Evolutionary conservation across 768 basidiomycete genomes (phyloP).

Genomic region (Phlebiopsis flavidoalba): DNA sequence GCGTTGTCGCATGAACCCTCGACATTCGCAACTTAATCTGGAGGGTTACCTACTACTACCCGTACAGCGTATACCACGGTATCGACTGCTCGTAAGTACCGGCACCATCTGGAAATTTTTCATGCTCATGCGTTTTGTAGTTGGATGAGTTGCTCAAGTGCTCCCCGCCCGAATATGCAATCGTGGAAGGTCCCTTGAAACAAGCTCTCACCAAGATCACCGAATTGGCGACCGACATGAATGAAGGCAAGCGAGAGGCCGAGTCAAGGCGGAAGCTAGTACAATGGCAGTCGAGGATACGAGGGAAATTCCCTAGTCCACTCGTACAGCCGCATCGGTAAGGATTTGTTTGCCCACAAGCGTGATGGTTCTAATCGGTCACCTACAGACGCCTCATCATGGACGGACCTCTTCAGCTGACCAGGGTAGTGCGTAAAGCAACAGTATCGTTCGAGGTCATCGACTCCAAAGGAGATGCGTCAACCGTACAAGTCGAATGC

Average conservation of each 20-base stretch:
- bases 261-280: slow-evolving; percentile 90
- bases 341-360: slow-evolving; percentile 17
- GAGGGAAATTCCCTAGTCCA: slow-evolving; percentile 92
- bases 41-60: slow-evolving; percentile 93
- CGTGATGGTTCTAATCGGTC: background rate
- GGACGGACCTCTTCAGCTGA: slow-evolving; percentile 82
- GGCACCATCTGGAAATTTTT: background rate
- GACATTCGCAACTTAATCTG: slow-evolving; percentile 89
- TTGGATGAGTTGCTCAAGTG: slow-evolving; percentile 82
- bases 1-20: slow-evolving; percentile 82
- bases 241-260: slow-evolving; percentile 94
- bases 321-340: slow-evolving; percentile 96
- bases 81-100: slow-evolving; percentile 76
- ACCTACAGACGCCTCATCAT: slow-evolving; percentile 75
- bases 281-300: slow-evolving; percentile 85
- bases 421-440: slow-evolving; percentile 87
- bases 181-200: slow-evolving; percentile 79
- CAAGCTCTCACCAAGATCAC: slow-evolving; percentile 85
- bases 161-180: slow-evolving; percentile 78
- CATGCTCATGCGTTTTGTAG: slow-evolving; percentile 31
- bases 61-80: slow-evolving; percentile 96
- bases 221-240: slow-evolving; percentile 89
- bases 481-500: slow-evolving; percentile 85
- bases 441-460: slow-evolving; percentile 77
- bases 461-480: slow-evolving; percentile 70